phyloP scores from a whole-genome alignment of 805 yeast species.

The Kluyveromyces nonfermentans region DNA sequence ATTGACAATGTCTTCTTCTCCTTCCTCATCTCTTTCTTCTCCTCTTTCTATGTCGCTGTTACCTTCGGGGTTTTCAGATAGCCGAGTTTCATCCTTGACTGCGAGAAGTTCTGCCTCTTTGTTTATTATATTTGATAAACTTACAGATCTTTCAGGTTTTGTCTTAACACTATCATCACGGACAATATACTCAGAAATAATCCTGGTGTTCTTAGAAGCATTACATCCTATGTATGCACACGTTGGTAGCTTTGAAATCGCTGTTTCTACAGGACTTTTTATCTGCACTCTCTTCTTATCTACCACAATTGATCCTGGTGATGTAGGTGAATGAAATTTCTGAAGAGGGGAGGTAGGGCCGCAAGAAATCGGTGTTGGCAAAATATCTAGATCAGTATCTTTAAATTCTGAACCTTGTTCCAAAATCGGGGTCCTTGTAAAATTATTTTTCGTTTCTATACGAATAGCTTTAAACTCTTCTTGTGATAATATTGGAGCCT shows the following conservation, averaged over 20 bases:
- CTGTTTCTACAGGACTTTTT: not conserved
- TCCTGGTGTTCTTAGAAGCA: constrained; percentile 13
- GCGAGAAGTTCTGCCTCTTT: not conserved
- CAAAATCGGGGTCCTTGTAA: constrained; percentile 15
- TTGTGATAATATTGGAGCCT: constrained; percentile 15
- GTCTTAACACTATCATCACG: constrained; percentile 5
- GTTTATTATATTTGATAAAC: constrained; percentile 22
- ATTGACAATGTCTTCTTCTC: constrained; percentile 6
- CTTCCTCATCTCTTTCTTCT: constrained; percentile 5
- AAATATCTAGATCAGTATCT: constrained; percentile 14
- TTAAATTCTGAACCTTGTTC: constrained; percentile 17
- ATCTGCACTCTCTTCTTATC: not conserved
- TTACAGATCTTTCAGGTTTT: constrained; percentile 4
- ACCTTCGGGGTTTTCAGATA: not conserved
- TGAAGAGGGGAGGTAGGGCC: constrained; percentile 16
- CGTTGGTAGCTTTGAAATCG: constrained; percentile 1
- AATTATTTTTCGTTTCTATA: constrained; percentile 1
- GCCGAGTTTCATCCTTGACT: not conserved
- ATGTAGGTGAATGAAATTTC: not conserved
- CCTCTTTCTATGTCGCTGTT: not conserved
- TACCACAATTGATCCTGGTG: not conserved
- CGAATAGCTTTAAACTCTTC: constrained; percentile 10
- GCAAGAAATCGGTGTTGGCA: constrained; percentile 28
- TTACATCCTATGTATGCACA: not conserved
- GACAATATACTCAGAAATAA: constrained; percentile 33